These are phyloP conservation scores for Peterozyma toletana DNA, from an alignment of 805 yeast species.

Conservation along the genomic window DNA sequence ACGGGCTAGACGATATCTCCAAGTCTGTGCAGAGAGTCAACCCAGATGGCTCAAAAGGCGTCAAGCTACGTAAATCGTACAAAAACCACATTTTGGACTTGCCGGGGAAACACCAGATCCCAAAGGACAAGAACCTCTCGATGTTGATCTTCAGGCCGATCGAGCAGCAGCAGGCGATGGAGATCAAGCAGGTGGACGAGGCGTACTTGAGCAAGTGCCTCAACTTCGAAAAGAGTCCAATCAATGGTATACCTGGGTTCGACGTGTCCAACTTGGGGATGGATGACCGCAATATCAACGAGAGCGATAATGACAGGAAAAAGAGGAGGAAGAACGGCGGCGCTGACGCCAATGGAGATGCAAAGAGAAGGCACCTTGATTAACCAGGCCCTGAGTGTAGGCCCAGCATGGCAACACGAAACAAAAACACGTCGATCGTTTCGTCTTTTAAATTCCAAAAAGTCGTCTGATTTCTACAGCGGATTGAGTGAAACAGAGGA, in stretches of 20 bases:
- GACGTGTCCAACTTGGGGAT: slow-evolving; percentile 62
- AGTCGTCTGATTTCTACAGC: too few species aligned
- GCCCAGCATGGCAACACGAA: too few species aligned
- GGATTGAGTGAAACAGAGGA: too few species aligned
- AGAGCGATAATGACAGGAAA: slow-evolving; percentile 21
- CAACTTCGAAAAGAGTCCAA: slow-evolving; percentile 56
- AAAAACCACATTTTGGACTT: slow-evolving; percentile 86
- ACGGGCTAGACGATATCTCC: slow-evolving; percentile 62
- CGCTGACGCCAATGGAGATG: slow-evolving; percentile 11
- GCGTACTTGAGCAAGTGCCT: slow-evolving; percentile 42
- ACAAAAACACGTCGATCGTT: too few species aligned
- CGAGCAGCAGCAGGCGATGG: slow-evolving; percentile 32
- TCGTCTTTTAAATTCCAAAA: too few species aligned
- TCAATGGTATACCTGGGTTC: slow-evolving; percentile 72
- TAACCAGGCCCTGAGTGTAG: too few species aligned
- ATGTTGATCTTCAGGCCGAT: slow-evolving; percentile 30
- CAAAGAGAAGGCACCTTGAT: background rate
- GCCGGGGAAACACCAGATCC: slow-evolving; percentile 71
- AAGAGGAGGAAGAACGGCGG: slow-evolving; percentile 31
- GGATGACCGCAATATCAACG: slow-evolving; percentile 23
- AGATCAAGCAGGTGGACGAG: slow-evolving; percentile 42
- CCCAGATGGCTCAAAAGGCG: slow-evolving; percentile 85
- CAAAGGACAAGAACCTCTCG: slow-evolving; percentile 34
- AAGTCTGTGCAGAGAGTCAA: slow-evolving; percentile 79
- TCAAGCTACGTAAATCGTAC: slow-evolving; percentile 88